Evolutionary conservation across 139 green algal genomes (phyloP).

Genomic region (Picocystis salinarum): DNA sequence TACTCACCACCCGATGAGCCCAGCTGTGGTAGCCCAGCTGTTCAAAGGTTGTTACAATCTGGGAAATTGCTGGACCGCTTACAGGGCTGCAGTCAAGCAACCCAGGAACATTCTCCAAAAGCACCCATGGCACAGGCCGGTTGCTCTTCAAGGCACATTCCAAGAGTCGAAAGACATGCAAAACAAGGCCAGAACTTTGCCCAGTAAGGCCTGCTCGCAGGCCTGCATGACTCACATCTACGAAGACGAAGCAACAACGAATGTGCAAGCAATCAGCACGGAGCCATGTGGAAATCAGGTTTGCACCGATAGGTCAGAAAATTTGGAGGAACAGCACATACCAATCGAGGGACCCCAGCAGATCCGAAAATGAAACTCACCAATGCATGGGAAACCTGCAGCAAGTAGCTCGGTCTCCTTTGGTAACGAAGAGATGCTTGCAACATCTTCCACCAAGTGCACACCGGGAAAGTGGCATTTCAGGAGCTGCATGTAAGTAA

Average conservation of each 20-base stretch:
- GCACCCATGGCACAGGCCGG: conserved; percentile 54
- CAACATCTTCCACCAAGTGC: conserved; percentile 30
- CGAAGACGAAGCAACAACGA: too few species aligned
- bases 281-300: too few species aligned
- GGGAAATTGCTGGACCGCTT: conserved; percentile 11
- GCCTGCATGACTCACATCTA: background rate
- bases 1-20: conserved; percentile 42
- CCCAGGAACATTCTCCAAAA: conserved; percentile 71
- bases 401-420: conserved; percentile 56
- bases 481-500: conserved; percentile 26
- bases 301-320: too few species aligned
- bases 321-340: too few species aligned
- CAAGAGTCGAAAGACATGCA: conserved; percentile 68
- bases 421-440: conserved; percentile 1
- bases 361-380: too few species aligned
- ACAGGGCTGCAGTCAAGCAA: background rate
- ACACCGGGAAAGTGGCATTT: conserved; percentile 27
- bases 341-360: too few species aligned
- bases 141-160: conserved; percentile 15
- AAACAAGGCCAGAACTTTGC: conserved; percentile 30
- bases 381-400: conserved; percentile 77
- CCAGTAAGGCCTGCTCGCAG: conserved; percentile 9
- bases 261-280: too few species aligned
- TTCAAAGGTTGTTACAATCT: conserved; percentile 38
- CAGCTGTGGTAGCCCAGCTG: conserved; percentile 52